Base-by-base conservation (phyloP, 176 grass and related monocot genomes). In the Cymbopogon citratus region DNA sequence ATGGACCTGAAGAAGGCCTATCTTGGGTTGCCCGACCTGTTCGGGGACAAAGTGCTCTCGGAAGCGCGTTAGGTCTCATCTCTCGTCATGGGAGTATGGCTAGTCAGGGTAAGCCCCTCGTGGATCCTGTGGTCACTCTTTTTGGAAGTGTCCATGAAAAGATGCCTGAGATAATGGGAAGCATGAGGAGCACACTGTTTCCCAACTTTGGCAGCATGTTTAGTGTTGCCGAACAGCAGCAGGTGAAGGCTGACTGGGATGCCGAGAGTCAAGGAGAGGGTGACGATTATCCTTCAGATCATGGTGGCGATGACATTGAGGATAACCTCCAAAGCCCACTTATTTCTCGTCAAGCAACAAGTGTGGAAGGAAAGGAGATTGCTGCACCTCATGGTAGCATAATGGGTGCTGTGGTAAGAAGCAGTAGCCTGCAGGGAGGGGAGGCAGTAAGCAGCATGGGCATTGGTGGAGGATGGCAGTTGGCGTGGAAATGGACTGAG, bases 151-250 rank as follows among this genome's bases (percentile, higher is more conserved):
- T 99, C 60, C 97, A 99, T 6, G 97, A 91, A 68, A 99, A 92
- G 77, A 76, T 84, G 60, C 90, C 96, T 1, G 96, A 99, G 81
- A 80, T 87, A 74, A 88, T 88, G 89, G 97, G 97, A 36, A 99
- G 97, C 84, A 98, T 98, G 95, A 33, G 95, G 49, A 98, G 95
- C 64, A 88, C 91, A 45, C 57, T 99, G 49, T 99, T 99, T 76
- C 92, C 97, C 38, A 99, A 99, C 87, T 99, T 99, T 71, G 96
- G 92, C 41, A 99, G 96, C 83, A 99, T 99, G 96, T 99, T 99
- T 33, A 95, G 85, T 35, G 70, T 91, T 41, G 89, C 93, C 7
- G 97, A 99, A 21, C 88, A 90, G 34, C 90, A 95, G 80, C 90
- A 99, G 10, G 48, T 41, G 18, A 93, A 87, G 82, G 78, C 85